Conservation (phyloP, 1,284 basidiomycete species). For the Marasmius tenuissimus region DNA sequence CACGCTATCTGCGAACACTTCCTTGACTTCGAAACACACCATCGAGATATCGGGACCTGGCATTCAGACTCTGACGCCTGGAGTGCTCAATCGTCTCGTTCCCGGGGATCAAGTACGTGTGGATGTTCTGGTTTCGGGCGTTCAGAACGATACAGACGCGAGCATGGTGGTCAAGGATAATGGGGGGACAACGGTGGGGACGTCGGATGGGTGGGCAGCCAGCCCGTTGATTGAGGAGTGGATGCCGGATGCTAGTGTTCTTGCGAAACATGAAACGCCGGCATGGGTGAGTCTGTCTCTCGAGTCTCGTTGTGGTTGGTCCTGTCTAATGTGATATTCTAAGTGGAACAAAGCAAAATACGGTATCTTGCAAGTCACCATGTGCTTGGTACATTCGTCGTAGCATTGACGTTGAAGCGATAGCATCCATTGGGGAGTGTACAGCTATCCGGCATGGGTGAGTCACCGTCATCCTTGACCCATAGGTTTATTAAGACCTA, state of each 20-base stretch:
- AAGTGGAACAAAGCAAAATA: conserved; percentile 52
- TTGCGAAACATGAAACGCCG: conserved; percentile 49
- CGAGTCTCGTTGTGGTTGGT: background rate
- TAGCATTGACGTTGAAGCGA: background rate
- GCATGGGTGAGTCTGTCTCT: conserved; percentile 39
- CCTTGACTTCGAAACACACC: conserved; percentile 32
- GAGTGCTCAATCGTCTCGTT: conserved; percentile 39
- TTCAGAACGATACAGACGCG: conserved; percentile 27
- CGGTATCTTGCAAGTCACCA: conserved; percentile 52
- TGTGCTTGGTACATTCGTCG: background rate
- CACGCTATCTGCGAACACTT: conserved; percentile 22
- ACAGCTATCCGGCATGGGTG: conserved; percentile 51
- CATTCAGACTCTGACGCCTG: conserved; percentile 35
- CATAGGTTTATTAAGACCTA: background rate
- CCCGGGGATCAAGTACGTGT: conserved; percentile 44
- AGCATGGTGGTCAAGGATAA: conserved; percentile 33
- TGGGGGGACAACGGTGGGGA: conserved; percentile 29
- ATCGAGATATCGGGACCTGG: conserved; percentile 36
- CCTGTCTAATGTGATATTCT: background rate
- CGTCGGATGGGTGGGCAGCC: conserved; percentile 35
- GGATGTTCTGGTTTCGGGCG: conserved; percentile 38
- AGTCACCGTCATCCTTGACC: conserved; percentile 1
- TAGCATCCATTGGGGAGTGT: conserved; percentile 61
- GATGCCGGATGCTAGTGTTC: conserved; percentile 34
- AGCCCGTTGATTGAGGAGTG: conserved; percentile 38